A percentile compares a stretch with the other conserved stretches of the same genome.
Evolutionary conservation across 2,329 filamentous ascomycete species (phyloP).

Genomic region (Aspergillus ochraceoroseus): DNA sequence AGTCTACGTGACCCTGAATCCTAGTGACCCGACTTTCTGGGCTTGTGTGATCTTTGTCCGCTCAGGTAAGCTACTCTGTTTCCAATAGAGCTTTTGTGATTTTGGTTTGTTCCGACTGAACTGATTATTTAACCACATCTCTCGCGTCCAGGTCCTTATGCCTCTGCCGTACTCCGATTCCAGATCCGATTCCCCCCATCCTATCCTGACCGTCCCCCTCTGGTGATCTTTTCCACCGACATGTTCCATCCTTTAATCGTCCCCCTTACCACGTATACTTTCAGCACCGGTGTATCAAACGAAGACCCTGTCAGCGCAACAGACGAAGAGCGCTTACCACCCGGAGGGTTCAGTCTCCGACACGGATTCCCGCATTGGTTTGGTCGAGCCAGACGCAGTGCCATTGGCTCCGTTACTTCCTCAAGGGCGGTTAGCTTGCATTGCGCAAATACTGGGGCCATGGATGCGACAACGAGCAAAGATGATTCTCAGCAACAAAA

Average conservation of each 20-base stretch:
- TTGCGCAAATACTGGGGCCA: conserved; percentile 19
- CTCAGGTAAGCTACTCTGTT: conserved; percentile 59
- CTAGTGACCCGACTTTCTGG: conserved; percentile 77
- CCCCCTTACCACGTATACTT: conserved; percentile 89
- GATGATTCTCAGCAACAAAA: neutral
- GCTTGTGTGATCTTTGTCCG: conserved; percentile 87
- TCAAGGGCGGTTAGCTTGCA: conserved; percentile 46
- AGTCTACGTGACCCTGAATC: conserved; percentile 78
- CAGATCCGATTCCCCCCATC: conserved; percentile 78
- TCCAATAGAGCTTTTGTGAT: too few species aligned
- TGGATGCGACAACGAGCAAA: conserved; percentile 1
- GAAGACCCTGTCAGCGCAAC: conserved; percentile 75
- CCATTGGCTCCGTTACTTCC: conserved; percentile 31
- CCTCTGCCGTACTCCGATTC: conserved; percentile 80
- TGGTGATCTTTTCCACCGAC: conserved; percentile 84
- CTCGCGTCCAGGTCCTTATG: conserved; percentile 67
- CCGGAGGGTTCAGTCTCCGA: conserved; percentile 82
- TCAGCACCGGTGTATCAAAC: conserved; percentile 71
- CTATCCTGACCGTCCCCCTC: conserved; percentile 73
- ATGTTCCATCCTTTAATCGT: conserved; percentile 93
- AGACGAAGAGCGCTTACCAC: conserved; percentile 76
- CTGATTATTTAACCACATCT: neutral
- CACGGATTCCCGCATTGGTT: conserved; percentile 94
- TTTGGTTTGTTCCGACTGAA: too few species aligned
- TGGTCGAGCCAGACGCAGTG: conserved; percentile 51